Evolutionary conservation across 495 filamentous ascomycete species (phyloP).

Genomic region (Aspergillus leporis): DNA sequence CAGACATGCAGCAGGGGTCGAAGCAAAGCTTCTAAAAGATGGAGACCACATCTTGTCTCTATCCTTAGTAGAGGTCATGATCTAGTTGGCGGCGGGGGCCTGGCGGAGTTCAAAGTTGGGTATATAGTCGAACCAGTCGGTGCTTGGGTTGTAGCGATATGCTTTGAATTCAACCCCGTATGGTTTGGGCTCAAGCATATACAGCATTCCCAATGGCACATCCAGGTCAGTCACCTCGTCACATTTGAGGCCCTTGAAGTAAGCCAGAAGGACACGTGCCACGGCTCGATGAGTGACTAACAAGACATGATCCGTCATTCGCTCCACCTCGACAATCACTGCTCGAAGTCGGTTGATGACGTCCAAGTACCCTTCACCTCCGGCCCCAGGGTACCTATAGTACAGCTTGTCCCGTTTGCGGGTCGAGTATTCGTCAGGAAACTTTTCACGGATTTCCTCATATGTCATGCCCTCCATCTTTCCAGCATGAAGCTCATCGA

Average conservation of each 20-base stretch:
- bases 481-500: conserved; percentile 93
- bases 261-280: conserved; percentile 87
- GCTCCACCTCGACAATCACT: conserved; percentile 94
- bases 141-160: conserved; percentile 77
- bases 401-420: conserved; percentile 81
- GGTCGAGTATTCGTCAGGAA: conserved; percentile 73
- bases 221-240: conserved; percentile 92
- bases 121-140: conserved; percentile 77
- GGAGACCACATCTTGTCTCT: neutral
- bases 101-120: conserved; percentile 71
- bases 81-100: conserved; percentile 33
- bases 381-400: conserved; percentile 92
- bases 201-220: conserved; percentile 87
- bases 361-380: conserved; percentile 94
- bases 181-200: conserved; percentile 93
- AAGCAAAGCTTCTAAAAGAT: neutral
- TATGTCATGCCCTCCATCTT: conserved; percentile 94
- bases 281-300: conserved; percentile 89
- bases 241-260: conserved; percentile 87
- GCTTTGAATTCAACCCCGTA: conserved; percentile 97
- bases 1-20: neutral
- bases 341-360: conserved; percentile 94
- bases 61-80: neutral
- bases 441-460: conserved; percentile 73
- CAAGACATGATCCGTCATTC: conserved; percentile 92